A percentile compares a stretch with the other conserved stretches of the same genome.
These are phyloP conservation scores for Aphanocladium album DNA, from an alignment of 2,329 filamentous ascomycete species.

Conservation along the genomic window DNA sequence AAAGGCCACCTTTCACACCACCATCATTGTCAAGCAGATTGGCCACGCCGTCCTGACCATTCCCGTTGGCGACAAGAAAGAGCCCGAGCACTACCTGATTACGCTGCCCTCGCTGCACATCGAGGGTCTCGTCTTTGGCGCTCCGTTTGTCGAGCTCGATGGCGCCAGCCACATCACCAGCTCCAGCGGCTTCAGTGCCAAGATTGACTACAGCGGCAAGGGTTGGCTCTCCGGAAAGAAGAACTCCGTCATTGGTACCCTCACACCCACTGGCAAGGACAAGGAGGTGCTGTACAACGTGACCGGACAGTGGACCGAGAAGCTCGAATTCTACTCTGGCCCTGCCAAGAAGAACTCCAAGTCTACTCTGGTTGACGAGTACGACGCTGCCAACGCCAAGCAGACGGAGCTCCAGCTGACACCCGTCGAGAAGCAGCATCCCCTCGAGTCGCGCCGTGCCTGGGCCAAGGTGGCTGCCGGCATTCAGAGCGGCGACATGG, in stretches of 20 bases:
- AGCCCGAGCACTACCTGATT: slow-evolving; percentile 74
- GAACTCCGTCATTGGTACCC: slow-evolving; percentile 74
- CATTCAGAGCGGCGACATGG: slow-evolving; percentile 79
- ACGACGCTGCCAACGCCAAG: slow-evolving; percentile 52
- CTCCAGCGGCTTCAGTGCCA: slow-evolving; percentile 78
- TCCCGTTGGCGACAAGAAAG: slow-evolving; percentile 37
- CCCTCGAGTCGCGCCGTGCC: slow-evolving; percentile 80
- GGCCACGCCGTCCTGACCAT: slow-evolving; percentile 82
- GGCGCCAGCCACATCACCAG: slow-evolving; percentile 79
- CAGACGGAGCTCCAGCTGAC: slow-evolving; percentile 67
- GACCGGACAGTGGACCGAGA: slow-evolving; percentile 85
- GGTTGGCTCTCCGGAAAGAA: slow-evolving; percentile 96
- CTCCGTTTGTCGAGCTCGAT: slow-evolving; percentile 88
- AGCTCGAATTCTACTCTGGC: slow-evolving; percentile 71
- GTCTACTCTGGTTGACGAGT: slow-evolving; percentile 50
- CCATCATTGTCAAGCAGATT: slow-evolving; percentile 92
- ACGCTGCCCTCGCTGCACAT: slow-evolving; percentile 89
- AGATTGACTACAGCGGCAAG: slow-evolving; percentile 89
- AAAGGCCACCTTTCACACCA: slow-evolving; percentile 89
- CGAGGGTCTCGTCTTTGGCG: slow-evolving; percentile 80
- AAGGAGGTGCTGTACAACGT: slow-evolving; percentile 74
- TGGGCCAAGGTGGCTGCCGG: slow-evolving; percentile 82
- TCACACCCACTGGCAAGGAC: slow-evolving; percentile 67
- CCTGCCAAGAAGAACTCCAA: slow-evolving; percentile 44
- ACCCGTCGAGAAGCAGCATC: slow-evolving; percentile 73